Evolutionary conservation across 2,329 filamentous ascomycete species (phyloP).

Genomic region (Colletotrichum viniferum): DNA sequence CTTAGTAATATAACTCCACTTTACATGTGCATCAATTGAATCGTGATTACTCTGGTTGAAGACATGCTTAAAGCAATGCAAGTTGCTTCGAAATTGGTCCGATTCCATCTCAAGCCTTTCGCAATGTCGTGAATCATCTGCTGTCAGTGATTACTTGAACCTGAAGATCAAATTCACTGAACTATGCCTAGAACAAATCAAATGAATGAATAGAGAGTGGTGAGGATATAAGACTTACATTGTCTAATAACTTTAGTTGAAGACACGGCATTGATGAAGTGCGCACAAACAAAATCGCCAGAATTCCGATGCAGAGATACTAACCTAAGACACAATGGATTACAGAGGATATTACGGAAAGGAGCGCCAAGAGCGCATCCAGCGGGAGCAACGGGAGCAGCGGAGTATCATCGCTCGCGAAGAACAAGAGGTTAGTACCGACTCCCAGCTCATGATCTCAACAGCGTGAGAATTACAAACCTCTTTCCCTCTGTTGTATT

Average conservation of each 20-base stretch:
- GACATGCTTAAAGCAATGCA: not conserved
- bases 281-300: not conserved
- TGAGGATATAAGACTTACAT: not conserved
- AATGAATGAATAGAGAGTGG: not conserved
- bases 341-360: not conserved
- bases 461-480: not conserved
- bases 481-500: not conserved
- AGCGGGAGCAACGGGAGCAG: not conserved
- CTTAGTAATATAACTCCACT: not conserved
- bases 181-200: not conserved
- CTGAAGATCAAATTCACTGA: not conserved
- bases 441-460: not conserved
- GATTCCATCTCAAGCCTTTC: not conserved
- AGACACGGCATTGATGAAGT: not conserved
- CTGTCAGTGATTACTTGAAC: not conserved
- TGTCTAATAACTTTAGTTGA: accelerated
- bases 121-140: not conserved
- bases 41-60: not conserved
- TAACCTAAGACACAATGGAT: not conserved
- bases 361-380: not conserved
- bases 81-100: accelerated
- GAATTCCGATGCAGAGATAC: not conserved
- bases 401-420: not conserved
- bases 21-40: not conserved
- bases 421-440: not conserved